Evolutionary conservation across 2,329 filamentous ascomycete species (phyloP).

Genomic region (Aspergillus hortae): DNA sequence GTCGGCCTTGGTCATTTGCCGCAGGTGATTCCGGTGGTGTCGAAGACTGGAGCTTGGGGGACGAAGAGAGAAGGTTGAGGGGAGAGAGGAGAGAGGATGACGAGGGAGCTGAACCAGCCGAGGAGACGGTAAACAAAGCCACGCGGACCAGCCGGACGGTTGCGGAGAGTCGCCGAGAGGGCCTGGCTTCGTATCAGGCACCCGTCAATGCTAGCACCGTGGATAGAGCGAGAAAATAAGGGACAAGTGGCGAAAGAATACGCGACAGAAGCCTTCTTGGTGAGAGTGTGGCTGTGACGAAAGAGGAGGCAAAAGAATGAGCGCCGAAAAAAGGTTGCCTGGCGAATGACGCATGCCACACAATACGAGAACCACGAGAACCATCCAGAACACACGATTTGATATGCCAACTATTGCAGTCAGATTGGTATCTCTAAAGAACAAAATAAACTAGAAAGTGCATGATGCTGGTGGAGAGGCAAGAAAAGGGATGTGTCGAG

Average conservation of each 20-base stretch:
- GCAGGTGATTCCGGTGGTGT: neutral
- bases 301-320: constrained; percentile 1
- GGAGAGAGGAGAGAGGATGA: neutral
- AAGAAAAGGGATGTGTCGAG: neutral
- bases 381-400: neutral
- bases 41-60: neutral
- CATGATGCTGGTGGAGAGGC: constrained; percentile 4
- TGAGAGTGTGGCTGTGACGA: neutral
- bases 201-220: neutral
- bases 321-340: constrained; percentile 16
- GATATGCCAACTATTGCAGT: constrained; percentile 8
- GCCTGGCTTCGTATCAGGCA: neutral
- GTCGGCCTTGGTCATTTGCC: constrained; percentile 20
- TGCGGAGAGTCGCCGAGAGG: constrained; percentile 10
- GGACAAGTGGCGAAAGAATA: too few species aligned
- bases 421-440: constrained; percentile 16
- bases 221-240: neutral
- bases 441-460: constrained; percentile 4
- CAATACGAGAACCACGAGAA: constrained; percentile 1
- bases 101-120: neutral
- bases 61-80: neutral
- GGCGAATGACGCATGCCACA: constrained; percentile 8
- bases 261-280: too few species aligned
- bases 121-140: constrained; percentile 2
- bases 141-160: constrained; percentile 1